Percentiles rank a stretch among this genome's conserved stretches.
Conservation (phyloP, 768 basidiomycete genomes). For the Collybiopsis confluens region DNA sequence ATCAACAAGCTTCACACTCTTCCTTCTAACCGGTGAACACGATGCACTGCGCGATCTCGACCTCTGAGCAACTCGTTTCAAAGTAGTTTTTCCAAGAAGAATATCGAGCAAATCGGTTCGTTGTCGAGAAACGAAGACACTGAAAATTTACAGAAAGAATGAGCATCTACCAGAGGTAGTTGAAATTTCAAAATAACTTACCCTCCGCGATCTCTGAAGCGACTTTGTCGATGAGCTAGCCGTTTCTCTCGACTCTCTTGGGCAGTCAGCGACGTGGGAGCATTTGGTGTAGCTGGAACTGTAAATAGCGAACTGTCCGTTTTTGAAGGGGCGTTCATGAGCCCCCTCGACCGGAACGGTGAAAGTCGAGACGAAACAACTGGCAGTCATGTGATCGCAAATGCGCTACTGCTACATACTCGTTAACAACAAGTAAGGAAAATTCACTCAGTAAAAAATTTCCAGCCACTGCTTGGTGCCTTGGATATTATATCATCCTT, state of each 20-base stretch:
- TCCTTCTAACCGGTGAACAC: not conserved
- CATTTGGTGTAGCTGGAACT: not conserved
- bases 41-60: conserved; percentile 5
- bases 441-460: too few relatives aligned
- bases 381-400: not conserved
- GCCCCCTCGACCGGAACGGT: too few relatives aligned
- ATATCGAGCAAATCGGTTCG: not conserved
- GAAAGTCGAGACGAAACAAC: too few relatives aligned
- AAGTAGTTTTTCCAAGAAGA: conserved; percentile 3
- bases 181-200: not conserved
- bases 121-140: not conserved
- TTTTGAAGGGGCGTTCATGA: not conserved
- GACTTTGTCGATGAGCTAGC: not conserved
- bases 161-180: not conserved
- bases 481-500: too few relatives aligned
- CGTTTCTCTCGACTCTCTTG: conserved; percentile 7
- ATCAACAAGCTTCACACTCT: not conserved
- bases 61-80: not conserved
- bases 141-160: not conserved
- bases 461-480: too few relatives aligned
- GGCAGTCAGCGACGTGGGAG: conserved; percentile 1
- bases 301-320: not conserved
- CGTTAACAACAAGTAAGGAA: not conserved
- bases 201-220: conserved; percentile 7
- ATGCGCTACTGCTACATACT: not conserved